phyloP scores from a whole-genome alignment of 495 filamentous ascomycete genomes.

The Pseudevernia furfuracea region DNA sequence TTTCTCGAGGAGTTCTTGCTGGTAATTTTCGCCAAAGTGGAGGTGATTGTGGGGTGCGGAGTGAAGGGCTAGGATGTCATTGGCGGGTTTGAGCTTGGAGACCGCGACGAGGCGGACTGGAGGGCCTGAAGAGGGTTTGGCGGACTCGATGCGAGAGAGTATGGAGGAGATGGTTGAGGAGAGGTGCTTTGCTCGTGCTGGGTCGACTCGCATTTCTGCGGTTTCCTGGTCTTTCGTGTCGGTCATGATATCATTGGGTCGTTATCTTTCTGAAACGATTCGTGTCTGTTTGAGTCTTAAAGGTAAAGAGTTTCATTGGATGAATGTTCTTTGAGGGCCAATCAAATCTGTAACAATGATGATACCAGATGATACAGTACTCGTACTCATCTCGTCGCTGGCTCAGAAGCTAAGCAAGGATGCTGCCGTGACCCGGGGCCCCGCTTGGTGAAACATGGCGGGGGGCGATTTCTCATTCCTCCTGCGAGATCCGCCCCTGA shows the following conservation, averaged over 20 bases:
- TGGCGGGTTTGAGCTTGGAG: conserved; percentile 85
- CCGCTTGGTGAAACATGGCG: not conserved
- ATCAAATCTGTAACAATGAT: not conserved
- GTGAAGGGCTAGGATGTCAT: conserved; percentile 80
- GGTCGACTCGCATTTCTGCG: conserved; percentile 20
- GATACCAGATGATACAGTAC: no score
- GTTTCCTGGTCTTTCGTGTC: not conserved
- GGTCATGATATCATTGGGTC: conserved; percentile 6
- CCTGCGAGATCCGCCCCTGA: not conserved
- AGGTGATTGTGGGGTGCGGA: conserved; percentile 47
- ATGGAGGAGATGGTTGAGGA: conserved; percentile 17
- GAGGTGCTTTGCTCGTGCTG: conserved; percentile 19
- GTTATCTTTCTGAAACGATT: no score
- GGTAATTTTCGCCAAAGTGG: conserved; percentile 97
- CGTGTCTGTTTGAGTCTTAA: no score
- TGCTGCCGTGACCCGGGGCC: not conserved
- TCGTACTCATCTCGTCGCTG: no score
- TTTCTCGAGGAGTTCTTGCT: conserved; percentile 86
- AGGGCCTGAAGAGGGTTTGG: not conserved
- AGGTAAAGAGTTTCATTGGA: not conserved
- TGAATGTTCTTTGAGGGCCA: not conserved
- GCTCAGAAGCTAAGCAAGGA: not conserved
- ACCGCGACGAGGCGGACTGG: conserved; percentile 75
- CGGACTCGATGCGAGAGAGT: conserved; percentile 16
- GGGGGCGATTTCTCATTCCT: not conserved